phyloP scores from a whole-genome alignment of 441 rosid species.

The Syzygium malaccense region DNA sequence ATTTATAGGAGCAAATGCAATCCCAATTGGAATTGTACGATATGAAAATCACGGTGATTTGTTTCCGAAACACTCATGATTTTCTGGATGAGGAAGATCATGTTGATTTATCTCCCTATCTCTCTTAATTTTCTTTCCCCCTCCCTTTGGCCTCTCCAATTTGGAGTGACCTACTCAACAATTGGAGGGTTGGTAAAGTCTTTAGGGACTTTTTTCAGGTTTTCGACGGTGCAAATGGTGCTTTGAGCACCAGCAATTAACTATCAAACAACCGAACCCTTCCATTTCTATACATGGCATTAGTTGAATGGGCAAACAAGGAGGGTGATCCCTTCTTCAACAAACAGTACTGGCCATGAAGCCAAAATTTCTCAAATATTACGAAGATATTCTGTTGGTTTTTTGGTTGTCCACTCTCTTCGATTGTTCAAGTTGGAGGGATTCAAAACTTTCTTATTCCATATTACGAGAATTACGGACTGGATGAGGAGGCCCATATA shows the following conservation, averaged over 20 bases:
- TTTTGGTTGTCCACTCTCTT: not conserved
- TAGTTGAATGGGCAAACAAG: not conserved
- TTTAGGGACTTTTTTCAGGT: not conserved
- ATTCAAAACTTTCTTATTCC: not conserved
- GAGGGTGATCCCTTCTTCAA: not conserved
- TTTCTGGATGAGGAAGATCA: too few species aligned
- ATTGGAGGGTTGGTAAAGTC: not conserved
- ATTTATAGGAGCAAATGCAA: too few species aligned
- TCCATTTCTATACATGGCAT: not conserved
- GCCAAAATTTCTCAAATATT: not conserved
- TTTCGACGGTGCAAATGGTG: not conserved
- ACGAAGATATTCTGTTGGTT: not conserved
- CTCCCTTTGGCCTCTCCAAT: too few species aligned
- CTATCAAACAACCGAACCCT: not conserved
- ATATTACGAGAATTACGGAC: not conserved
- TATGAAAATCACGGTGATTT: too few species aligned
- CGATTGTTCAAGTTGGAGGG: not conserved
- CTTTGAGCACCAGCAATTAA: not conserved
- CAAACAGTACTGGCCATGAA: not conserved
- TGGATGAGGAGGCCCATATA: not conserved
- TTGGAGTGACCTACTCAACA: too few species aligned
- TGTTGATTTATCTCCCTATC: too few species aligned
- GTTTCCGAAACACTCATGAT: too few species aligned
- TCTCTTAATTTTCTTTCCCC: too few species aligned
- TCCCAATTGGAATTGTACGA: too few species aligned